phyloP scores from a whole-genome alignment of 371 early-diverging fungal species.

The Cladochytrium tenue region DNA sequence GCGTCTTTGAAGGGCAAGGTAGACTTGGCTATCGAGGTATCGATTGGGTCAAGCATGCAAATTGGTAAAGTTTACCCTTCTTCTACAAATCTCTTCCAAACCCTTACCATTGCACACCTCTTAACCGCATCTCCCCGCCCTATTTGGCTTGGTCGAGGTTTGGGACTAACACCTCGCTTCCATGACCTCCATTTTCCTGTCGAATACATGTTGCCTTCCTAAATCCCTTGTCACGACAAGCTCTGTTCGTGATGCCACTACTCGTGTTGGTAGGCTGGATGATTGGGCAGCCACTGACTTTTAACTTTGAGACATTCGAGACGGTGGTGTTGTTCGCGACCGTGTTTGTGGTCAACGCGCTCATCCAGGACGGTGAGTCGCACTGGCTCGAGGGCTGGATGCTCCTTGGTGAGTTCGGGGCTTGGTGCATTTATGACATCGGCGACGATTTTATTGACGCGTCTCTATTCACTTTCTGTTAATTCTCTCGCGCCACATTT shows the following conservation, averaged over 20 bases:
- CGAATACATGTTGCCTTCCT: background rate
- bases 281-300: slow-evolving; percentile 65
- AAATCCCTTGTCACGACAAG: background rate
- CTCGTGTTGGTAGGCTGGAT: slow-evolving; percentile 86
- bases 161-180: background rate
- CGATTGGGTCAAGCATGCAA: slow-evolving; percentile 88
- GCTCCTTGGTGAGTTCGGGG: slow-evolving; percentile 48
- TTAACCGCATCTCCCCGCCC: background rate
- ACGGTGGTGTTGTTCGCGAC: slow-evolving; percentile 78
- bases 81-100: too few species aligned
- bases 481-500: background rate
- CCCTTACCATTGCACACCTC: too few species aligned
- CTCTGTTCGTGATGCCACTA: slow-evolving; percentile 84
- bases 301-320: slow-evolving; percentile 80
- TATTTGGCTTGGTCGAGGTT: background rate
- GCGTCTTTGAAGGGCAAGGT: slow-evolving; percentile 80
- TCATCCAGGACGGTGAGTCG: slow-evolving; percentile 27
- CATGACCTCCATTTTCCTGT: background rate
- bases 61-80: slow-evolving; percentile 53
- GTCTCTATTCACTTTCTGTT: too few species aligned
- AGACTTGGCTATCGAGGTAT: slow-evolving; percentile 78
- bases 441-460: too few species aligned
- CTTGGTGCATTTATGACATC: too few species aligned
- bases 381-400: slow-evolving; percentile 76
- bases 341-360: slow-evolving; percentile 65